Evolutionary conservation across 768 basidiomycete species (phyloP), one percentile per base, ranked within the genome.

Genomic region (Ramaria sp.): DNA sequence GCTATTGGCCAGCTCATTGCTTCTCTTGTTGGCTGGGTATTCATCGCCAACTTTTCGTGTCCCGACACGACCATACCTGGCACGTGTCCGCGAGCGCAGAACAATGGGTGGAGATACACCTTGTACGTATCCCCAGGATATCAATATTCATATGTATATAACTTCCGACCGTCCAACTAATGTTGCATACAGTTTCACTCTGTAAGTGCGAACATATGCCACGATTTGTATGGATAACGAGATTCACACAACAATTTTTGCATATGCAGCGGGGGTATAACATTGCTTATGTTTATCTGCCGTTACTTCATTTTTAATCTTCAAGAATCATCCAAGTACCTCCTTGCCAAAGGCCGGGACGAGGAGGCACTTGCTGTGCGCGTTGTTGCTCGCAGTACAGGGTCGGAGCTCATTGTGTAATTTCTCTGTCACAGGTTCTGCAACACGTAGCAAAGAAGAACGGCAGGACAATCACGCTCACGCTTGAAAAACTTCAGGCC

Each of bases 61-160:
- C 61, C 67, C 30, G 58, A 65, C 4, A 59, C 64, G 1, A 53
- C 60, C 1, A 63, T 70, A 17, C 63, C 61, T 33, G 69, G 73
- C 39, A 67, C 77, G 61, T 83, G 82, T 60, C 63, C 70, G 2
- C 73, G 73, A 58, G 69, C 67, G 0, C 67, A 73, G 59, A 83
- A 83, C 60, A 79, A 78, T 74, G 82, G 82, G 11, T 83, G 81
- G 81, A 70, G 81, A 65, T 82, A 81, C 63, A 73, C 74, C 20
- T 66, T 77, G 72, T 79, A 66, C 63, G 70, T 68, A 37, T 54
- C 67, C 15, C 62, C 67, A 27, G 5, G 24, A 19, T 27, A 5
- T 7, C 5, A 43, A 24, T 24, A 10, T 57, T 13, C 33, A 9
- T 22, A 30, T 9, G 2, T 1, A 52, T 37, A 39, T 52, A n/a